These are phyloP conservation scores for Aspergillus ostianus DNA, from an alignment of 495 filamentous ascomycete species.

Conservation along the genomic window DNA sequence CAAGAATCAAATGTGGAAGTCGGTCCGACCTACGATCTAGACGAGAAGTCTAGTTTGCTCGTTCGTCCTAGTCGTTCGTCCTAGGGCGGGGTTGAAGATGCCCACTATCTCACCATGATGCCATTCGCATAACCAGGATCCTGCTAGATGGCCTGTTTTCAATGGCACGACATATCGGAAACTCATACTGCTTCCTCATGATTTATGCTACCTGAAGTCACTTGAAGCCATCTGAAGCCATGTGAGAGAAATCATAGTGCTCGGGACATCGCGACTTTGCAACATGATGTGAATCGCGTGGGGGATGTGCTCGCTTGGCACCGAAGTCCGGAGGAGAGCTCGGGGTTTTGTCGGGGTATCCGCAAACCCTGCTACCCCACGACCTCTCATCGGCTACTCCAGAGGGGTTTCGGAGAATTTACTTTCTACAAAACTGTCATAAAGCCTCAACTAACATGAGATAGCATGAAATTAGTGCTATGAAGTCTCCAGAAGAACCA, in stretches of 20 bases:
- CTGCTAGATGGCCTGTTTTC: background rate
- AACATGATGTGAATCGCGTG: background rate
- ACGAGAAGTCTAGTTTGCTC: background rate
- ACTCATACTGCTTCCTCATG: background rate
- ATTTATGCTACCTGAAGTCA: background rate
- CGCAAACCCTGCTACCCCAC: background rate
- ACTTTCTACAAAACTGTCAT: background rate
- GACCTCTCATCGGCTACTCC: background rate
- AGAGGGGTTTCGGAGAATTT: background rate
- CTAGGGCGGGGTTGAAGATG: background rate
- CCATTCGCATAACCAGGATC: too few species aligned
- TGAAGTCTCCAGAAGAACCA: background rate
- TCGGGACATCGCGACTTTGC: too few species aligned
- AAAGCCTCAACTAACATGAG: background rate
- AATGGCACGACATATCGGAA: background rate
- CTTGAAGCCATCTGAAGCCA: background rate
- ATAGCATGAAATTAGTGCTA: background rate
- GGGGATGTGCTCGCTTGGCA: background rate
- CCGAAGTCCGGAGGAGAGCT: background rate
- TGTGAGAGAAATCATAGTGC: too few species aligned
- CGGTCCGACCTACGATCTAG: background rate
- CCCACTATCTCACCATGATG: background rate
- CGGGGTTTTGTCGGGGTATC: constrained; percentile 3
- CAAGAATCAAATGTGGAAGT: constrained; percentile 4
- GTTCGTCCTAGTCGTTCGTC: background rate